phyloP scores from a whole-genome alignment of 345 rosid genomes.

The Gossypium thurberi region DNA sequence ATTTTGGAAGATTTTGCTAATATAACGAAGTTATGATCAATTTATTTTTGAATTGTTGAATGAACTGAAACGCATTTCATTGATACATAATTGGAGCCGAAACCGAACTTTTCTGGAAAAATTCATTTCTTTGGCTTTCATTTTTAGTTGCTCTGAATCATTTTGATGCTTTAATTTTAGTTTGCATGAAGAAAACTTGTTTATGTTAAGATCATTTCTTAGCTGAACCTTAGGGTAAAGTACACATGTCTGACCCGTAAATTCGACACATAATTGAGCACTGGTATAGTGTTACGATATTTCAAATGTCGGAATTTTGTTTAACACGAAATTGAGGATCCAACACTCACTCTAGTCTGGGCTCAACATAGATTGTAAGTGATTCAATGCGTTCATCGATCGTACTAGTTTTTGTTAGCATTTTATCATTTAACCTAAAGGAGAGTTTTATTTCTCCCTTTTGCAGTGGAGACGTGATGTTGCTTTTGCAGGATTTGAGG shows the following conservation, averaged over 20 bases:
- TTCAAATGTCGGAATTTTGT: neutral
- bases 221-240: neutral
- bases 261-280: too few relatives aligned
- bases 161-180: neutral
- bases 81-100: neutral
- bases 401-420: neutral
- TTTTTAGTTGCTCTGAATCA: neutral
- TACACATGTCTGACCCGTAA: too few relatives aligned
- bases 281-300: too few relatives aligned
- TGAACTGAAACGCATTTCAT: neutral
- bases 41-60: neutral
- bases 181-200: neutral
- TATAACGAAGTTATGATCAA: neutral
- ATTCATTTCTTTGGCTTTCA: neutral
- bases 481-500: conserved; percentile 95
- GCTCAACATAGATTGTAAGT: neutral
- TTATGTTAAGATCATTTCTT: neutral
- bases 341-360: neutral
- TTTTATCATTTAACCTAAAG: conserved; percentile 1
- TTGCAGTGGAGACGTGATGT: conserved; percentile 94
- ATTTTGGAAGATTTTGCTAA: neutral
- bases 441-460: neutral
- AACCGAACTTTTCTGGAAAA: neutral
- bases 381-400: neutral
- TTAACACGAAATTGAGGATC: neutral